Conservation (phyloP, 805 yeast genomes). For the Ogataea pini region DNA sequence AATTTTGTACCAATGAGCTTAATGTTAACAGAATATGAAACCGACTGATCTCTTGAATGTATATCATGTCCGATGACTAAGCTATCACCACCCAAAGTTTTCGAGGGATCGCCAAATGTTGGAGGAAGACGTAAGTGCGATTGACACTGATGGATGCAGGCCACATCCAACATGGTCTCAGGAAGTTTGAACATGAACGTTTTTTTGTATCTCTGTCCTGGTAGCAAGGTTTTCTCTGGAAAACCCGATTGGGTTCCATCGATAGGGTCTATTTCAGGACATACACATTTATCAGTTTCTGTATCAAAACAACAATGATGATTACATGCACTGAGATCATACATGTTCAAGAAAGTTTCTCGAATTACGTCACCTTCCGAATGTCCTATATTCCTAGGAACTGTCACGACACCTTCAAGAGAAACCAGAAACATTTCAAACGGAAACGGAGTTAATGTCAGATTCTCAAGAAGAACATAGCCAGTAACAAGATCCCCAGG, state of each 20-base stretch:
- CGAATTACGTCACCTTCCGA: constrained; percentile 13
- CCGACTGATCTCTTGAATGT: background rate
- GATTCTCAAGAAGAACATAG: constrained; percentile 46
- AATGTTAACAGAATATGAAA: background rate
- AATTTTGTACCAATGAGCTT: background rate
- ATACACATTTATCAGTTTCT: background rate
- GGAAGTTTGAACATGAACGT: constrained; percentile 60
- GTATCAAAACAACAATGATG: constrained; percentile 23
- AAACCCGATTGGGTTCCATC: constrained; percentile 41
- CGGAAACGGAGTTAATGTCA: constrained; percentile 41
- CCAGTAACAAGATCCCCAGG: constrained; percentile 73
- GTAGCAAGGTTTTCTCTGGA: constrained; percentile 44
- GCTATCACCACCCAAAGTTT: too few relatives aligned
- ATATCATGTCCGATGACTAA: too few relatives aligned
- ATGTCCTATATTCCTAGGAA: constrained; percentile 10
- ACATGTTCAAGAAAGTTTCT: constrained; percentile 46
- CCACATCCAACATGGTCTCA: constrained; percentile 47
- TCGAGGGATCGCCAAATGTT: constrained; percentile 38
- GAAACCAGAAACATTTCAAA: constrained; percentile 65
- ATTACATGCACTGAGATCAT: constrained; percentile 54
- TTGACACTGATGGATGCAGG: constrained; percentile 45
- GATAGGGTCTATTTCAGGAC: constrained; percentile 17
- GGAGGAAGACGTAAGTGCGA: constrained; percentile 42
- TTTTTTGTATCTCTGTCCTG: constrained; percentile 52
- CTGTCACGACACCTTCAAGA: constrained; percentile 50